These are phyloP conservation scores for Macadamia integrifolia DNA, from an alignment of 164 flowering plant species.

Conservation along the genomic window DNA sequence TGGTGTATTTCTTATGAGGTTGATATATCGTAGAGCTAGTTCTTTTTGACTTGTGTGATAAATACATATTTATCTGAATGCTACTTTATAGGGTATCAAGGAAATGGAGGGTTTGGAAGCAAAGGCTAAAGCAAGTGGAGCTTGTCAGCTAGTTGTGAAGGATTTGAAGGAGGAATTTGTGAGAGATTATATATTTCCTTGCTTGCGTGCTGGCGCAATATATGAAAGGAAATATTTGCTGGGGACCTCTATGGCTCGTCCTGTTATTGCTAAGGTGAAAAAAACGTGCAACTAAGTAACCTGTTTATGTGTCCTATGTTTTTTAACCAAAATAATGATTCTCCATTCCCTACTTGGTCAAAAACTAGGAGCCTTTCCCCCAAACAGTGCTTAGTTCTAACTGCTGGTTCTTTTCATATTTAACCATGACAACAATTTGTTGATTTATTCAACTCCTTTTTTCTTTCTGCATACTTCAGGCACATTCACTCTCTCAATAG, in stretches of 20 bases:
- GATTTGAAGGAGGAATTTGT: constrained; percentile 95
- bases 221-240: constrained; percentile 93
- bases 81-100: constrained; percentile 50
- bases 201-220: constrained; percentile 93
- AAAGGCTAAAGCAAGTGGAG: constrained; percentile 98
- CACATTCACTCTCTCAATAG: no score
- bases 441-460: no score
- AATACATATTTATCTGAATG: neutral
- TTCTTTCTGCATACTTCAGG: no score
- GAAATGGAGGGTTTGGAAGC: constrained; percentile 88
- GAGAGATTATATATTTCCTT: constrained; percentile 75
- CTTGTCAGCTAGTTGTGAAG: constrained; percentile 83
- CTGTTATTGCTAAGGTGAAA: constrained; percentile 90
- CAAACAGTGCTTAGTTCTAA: no score
- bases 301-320: no score
- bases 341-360: no score
- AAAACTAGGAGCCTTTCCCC: no score
- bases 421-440: no score
- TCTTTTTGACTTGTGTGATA: neutral
- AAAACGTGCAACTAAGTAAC: no score
- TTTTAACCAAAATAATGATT: no score
- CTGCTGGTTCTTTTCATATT: no score
- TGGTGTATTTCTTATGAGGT: no score
- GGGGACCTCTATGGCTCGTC: constrained; percentile 99
- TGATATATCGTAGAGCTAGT: neutral